Evolutionary conservation across 371 early-diverging fungal genomes (phyloP).

Genomic region (Rhizomucor pusillus): DNA sequence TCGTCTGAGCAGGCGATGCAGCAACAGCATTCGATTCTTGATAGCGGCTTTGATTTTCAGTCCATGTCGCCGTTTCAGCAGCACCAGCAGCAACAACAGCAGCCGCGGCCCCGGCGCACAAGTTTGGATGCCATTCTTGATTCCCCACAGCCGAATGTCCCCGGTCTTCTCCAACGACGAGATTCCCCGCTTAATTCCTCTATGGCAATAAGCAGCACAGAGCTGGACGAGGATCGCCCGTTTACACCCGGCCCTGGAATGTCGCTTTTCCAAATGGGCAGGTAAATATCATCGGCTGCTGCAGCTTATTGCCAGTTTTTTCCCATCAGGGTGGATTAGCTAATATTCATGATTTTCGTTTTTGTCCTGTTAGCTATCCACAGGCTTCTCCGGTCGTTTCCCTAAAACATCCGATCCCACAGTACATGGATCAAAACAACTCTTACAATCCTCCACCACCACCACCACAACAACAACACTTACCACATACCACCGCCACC

Average conservation of each 20-base stretch:
- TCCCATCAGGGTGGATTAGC: neutral
- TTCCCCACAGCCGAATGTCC: constrained; percentile 20
- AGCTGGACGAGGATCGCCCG: constrained; percentile 12
- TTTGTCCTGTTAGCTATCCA: neutral
- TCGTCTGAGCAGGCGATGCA: no score
- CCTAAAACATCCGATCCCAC: neutral
- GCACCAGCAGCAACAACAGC: neutral
- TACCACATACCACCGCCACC: neutral
- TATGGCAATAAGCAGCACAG: constrained; percentile 8
- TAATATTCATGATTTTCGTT: neutral
- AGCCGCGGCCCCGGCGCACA: constrained; percentile 20
- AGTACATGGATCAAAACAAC: neutral
- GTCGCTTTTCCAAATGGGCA: constrained; percentile 21
- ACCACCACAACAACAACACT: neutral
- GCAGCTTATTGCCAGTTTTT: constrained; percentile 8
- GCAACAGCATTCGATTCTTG: no score
- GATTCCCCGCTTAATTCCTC: constrained; percentile 5
- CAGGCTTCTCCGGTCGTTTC: neutral
- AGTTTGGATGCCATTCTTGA: constrained; percentile 33
- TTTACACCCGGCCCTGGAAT: neutral
- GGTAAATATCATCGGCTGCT: constrained; percentile 16
- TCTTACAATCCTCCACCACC: neutral
- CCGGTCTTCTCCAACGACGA: constrained; percentile 7
- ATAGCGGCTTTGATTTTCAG: no score
- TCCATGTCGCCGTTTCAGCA: neutral